Conservation (phyloP, 495 filamentous ascomycete species). For the Penicillium lividum region DNA sequence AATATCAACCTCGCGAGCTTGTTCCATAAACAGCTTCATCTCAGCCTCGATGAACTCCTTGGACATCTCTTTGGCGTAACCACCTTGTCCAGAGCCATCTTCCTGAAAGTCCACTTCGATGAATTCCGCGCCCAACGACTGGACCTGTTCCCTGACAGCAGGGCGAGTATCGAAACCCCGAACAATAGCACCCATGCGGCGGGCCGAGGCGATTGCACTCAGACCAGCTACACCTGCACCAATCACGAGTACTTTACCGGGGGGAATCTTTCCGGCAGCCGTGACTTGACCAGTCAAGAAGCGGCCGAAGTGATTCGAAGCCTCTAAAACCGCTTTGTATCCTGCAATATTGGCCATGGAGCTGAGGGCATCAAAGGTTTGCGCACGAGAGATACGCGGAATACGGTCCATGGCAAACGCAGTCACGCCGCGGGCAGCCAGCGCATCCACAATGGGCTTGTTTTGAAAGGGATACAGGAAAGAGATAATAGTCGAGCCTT, state of each 20-base stretch:
- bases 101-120: conserved; percentile 82
- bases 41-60: conserved; percentile 86
- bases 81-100: conserved; percentile 77
- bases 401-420: conserved; percentile 85
- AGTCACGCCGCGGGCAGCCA: conserved; percentile 63
- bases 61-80: conserved; percentile 86
- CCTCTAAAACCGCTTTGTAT: conserved; percentile 82
- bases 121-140: conserved; percentile 81
- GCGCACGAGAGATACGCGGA: conserved; percentile 78
- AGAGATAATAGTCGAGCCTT: conserved; percentile 69
- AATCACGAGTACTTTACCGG: conserved; percentile 80
- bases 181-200: conserved; percentile 79
- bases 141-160: conserved; percentile 78
- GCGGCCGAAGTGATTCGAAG: conserved; percentile 78
- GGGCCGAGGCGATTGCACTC: conserved; percentile 77
- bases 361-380: conserved; percentile 71
- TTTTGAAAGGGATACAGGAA: conserved; percentile 77
- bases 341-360: conserved; percentile 89
- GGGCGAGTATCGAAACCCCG: conserved; percentile 80
- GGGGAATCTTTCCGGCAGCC: conserved; percentile 79
- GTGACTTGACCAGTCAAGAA: conserved; percentile 83
- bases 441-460: conserved; percentile 63
- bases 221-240: conserved; percentile 80
- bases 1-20: conserved; percentile 81
- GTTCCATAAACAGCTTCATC: conserved; percentile 82